Evolutionary conservation across 345 rosid species (phyloP).

Genomic region (Pseudoturritis turrita): DNA sequence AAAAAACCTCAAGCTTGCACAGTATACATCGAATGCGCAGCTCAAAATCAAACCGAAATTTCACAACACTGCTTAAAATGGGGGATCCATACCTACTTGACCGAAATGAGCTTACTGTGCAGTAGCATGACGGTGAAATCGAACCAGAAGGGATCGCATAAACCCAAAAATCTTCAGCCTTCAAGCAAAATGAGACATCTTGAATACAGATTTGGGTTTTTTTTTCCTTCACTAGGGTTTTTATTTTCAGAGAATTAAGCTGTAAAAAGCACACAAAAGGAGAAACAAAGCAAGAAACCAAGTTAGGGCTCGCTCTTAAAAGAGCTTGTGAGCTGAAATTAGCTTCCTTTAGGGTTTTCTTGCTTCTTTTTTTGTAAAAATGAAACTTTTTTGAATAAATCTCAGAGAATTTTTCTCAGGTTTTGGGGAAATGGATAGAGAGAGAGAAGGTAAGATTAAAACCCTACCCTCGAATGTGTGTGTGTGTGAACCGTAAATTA

Average conservation of each 20-base stretch:
- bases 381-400: conserved; percentile 35
- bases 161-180: not conserved
- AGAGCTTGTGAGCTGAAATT: conserved; percentile 6
- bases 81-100: conserved; percentile 43
- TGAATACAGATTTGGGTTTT: conserved; percentile 20
- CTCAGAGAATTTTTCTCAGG: conserved; percentile 39
- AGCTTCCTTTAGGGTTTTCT: conserved; percentile 35
- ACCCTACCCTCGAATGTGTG: conserved; percentile 52
- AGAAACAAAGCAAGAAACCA: conserved; percentile 13
- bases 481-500: conserved; percentile 29
- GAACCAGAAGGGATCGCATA: conserved; percentile 28
- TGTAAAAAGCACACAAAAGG: conserved; percentile 13
- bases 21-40: not conserved
- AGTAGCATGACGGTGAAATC: conserved; percentile 52
- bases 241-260: conserved; percentile 26
- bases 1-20: conserved; percentile 6
- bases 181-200: conserved; percentile 34
- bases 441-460: conserved; percentile 49
- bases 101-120: conserved; percentile 41
- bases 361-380: conserved; percentile 18
- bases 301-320: conserved; percentile 27
- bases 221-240: conserved; percentile 29
- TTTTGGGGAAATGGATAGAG: conserved; percentile 30
- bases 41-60: conserved; percentile 7
- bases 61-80: conserved; percentile 10